Percentiles rank a stretch among this genome's conserved stretches.
These are phyloP conservation scores for Elymus sibiricus DNA, from an alignment of 176 grass and related monocot species.

Conservation along the genomic window DNA sequence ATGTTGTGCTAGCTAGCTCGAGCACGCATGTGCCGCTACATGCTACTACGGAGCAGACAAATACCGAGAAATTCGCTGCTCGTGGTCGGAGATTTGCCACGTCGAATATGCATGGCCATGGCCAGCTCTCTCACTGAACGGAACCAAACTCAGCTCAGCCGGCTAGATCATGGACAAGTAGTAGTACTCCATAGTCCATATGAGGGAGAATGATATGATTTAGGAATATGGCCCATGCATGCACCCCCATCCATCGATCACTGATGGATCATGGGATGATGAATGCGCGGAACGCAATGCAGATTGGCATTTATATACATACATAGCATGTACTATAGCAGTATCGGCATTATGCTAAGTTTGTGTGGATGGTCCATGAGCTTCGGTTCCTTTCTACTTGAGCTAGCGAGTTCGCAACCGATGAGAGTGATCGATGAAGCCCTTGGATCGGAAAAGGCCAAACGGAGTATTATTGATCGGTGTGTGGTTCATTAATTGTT, in stretches of 20 bases:
- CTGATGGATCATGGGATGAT: neutral
- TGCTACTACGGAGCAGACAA: neutral
- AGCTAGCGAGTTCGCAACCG: neutral
- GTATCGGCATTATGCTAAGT: neutral
- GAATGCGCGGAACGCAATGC: conserved; percentile 33
- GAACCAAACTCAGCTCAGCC: neutral
- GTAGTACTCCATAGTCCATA: neutral
- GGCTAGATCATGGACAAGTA: neutral
- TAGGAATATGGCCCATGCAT: neutral
- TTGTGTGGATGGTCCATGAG: neutral
- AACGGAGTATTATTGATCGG: conserved; percentile 5
- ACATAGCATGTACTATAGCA: neutral
- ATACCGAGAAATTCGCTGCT: neutral
- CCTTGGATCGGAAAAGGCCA: neutral
- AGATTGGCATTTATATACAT: conserved; percentile 4
- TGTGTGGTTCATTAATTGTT: conserved; percentile 13
- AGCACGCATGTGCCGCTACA: neutral
- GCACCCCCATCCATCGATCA: neutral
- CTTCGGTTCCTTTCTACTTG: neutral
- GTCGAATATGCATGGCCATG: neutral
- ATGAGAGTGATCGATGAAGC: neutral
- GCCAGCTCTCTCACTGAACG: neutral
- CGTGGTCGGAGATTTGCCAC: neutral
- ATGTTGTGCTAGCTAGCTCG: neutral
- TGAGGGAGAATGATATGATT: neutral